A percentile compares a stretch with the other conserved stretches of the same genome.
Conservation (phyloP, 2,329 filamentous ascomycete genomes). For the Emericellopsis cladophorae region DNA sequence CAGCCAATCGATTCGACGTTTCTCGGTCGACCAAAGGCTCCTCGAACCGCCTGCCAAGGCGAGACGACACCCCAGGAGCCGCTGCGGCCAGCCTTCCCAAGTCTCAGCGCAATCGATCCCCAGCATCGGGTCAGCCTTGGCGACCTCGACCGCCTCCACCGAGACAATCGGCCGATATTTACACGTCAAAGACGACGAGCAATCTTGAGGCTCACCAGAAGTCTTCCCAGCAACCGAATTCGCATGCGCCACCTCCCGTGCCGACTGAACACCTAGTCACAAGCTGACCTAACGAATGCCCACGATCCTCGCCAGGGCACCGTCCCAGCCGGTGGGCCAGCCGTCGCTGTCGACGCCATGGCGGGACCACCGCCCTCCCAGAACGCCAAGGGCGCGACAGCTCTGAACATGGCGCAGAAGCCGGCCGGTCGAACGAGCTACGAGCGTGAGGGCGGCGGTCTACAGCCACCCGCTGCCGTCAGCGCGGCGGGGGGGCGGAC, state of each 20-base stretch:
- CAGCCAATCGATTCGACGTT: too few relatives aligned
- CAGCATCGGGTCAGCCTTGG: too few relatives aligned
- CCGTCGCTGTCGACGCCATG: slow-evolving; percentile 17
- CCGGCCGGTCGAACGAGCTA: slow-evolving; percentile 29
- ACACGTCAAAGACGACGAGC: too few relatives aligned
- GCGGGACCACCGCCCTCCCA: slow-evolving; percentile 19
- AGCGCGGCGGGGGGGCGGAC: slow-evolving; percentile 44
- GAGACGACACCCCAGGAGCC: too few relatives aligned
- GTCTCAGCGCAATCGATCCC: too few relatives aligned
- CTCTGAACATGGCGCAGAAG: slow-evolving; percentile 19
- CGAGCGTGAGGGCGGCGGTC: slow-evolving; percentile 31
- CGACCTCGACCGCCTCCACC: background rate
- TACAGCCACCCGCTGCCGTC: slow-evolving; percentile 29
- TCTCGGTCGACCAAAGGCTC: too few relatives aligned
- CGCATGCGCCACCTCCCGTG: slow-evolving; percentile 1
- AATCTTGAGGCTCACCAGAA: too few relatives aligned
- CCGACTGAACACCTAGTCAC: background rate
- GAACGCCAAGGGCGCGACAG: slow-evolving; percentile 12
- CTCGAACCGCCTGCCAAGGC: too few relatives aligned
- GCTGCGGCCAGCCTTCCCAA: too few relatives aligned
- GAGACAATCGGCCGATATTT: background rate
- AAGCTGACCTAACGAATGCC: slow-evolving; percentile 18
- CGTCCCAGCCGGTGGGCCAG: slow-evolving; percentile 23
- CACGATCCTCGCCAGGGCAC: slow-evolving; percentile 16
- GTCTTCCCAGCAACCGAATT: background rate